phyloP scores from a whole-genome alignment of 176 grass and related monocot species.

The Carex parvula region DNA sequence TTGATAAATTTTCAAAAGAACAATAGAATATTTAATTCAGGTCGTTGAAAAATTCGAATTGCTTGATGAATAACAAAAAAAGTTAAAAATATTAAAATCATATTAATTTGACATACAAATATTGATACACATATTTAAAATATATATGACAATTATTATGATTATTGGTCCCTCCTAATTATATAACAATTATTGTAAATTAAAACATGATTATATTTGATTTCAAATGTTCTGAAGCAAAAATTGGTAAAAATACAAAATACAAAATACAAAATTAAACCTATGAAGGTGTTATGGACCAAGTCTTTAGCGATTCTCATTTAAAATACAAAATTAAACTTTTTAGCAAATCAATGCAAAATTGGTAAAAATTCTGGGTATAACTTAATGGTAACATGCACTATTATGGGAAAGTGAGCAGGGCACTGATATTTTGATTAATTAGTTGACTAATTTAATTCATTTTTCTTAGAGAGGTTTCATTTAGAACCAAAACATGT shows the following conservation, averaged over 20 bases:
- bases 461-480: neutral
- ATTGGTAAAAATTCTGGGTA: neutral
- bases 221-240: neutral
- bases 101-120: too few relatives aligned
- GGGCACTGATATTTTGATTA: neutral
- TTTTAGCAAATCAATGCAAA: neutral
- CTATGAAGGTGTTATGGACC: neutral
- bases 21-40: too few relatives aligned
- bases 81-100: neutral
- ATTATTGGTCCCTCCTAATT: neutral
- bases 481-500: neutral
- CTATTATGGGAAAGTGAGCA: slow-evolving; percentile 3
- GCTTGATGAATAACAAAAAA: neutral
- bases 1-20: too few relatives aligned
- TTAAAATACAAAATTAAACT: neutral
- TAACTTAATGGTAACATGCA: neutral
- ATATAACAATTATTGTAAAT: neutral
- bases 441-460: slow-evolving; percentile 4
- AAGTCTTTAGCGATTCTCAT: neutral
- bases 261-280: too few relatives aligned
- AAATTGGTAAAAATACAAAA: neutral
- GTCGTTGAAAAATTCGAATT: too few relatives aligned
- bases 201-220: neutral
- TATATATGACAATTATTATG: neutral
- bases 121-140: too few relatives aligned